These are phyloP conservation scores for Nicotiana tabacum DNA, from an alignment of 257 asterid genomes.

Conservation along the genomic window DNA sequence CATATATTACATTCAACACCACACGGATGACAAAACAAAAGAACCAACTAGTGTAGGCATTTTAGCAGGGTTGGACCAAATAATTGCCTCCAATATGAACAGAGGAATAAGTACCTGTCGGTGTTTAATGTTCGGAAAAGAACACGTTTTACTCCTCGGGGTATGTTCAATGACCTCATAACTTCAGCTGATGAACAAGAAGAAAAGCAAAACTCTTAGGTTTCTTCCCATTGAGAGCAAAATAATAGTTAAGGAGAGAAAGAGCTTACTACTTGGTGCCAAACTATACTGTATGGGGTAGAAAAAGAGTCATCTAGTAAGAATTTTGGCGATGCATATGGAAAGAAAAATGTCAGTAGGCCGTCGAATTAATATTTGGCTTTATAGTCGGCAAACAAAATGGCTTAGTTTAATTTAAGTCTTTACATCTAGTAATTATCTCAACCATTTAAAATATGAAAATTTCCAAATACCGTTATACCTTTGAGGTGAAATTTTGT, in stretches of 20 bases:
- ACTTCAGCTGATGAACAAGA: constrained; percentile 11
- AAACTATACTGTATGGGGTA: too few relatives aligned
- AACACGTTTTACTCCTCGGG: constrained; percentile 19
- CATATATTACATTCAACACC: background rate
- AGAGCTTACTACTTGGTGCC: too few relatives aligned
- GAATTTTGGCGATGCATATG: too few relatives aligned
- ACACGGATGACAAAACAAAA: background rate
- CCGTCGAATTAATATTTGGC: too few relatives aligned
- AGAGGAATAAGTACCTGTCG: constrained; percentile 8
- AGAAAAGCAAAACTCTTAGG: background rate
- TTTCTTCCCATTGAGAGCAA: background rate
- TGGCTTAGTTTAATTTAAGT: too few relatives aligned
- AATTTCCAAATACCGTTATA: too few relatives aligned
- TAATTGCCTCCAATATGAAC: background rate
- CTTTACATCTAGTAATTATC: too few relatives aligned
- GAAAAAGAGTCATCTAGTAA: too few relatives aligned
- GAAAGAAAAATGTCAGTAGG: too few relatives aligned
- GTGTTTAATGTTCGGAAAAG: constrained; percentile 21
- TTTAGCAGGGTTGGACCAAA: background rate
- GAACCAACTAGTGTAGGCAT: background rate
- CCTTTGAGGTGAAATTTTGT: too few relatives aligned
- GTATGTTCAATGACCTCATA: constrained; percentile 17
- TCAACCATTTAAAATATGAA: too few relatives aligned
- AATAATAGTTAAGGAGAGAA: background rate
- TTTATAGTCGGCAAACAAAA: too few relatives aligned